Base-by-base conservation (phyloP, 2,329 filamentous ascomycete genomes). In the Aspergillus ustus region DNA sequence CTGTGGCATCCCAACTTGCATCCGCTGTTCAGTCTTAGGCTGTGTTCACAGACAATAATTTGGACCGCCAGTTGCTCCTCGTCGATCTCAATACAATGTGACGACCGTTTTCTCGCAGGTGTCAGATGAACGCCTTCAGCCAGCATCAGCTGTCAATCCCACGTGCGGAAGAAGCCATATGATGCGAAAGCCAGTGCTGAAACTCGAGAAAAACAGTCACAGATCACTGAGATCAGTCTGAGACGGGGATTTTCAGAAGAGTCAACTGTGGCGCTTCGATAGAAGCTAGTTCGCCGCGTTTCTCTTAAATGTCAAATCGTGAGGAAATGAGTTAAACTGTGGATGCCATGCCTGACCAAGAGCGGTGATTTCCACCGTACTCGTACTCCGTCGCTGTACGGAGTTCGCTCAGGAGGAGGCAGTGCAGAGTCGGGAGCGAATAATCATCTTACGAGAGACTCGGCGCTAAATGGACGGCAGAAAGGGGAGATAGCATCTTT, bases 141-240 rank as follows among this genome's bases (percentile, higher is more conserved):
- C 28, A 48, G 28, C 40, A 50, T 57, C 44, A 29, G 31, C 44
- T 57, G 45, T 50, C 54, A 57, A 31, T n/a, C 43, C 54, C 54
- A 57, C 45, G 45, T 50, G 54, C 45, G 49, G 25, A 37, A 40
- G 25, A 20, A 40, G 31, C 29, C 54, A 50, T 57, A 28, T 57
- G 54, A 57, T 34, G 31, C 54, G 43, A 34, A 7, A 45, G 28
- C 28, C 29, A 37, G 9, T 8, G 52, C 19, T 48, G 29, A 22
- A 19, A 5, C 25, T 5, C 25, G 25, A 37, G 6, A 37, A 40
- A 37, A 28, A 37, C n/a, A 40, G 9, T 45, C 20, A 19, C 20
- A n/a, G 31, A 29, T 45, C 40, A 55, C 22, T 20, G 22, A 37
- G 11, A 11, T 49, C n/a, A 22, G 25, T 25, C n/a, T 37, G 44